Evolutionary conservation across 352 stramenopile species (phyloP), one percentile per base, ranked within the genome.

Genomic region (Phytophthora quininea): DNA sequence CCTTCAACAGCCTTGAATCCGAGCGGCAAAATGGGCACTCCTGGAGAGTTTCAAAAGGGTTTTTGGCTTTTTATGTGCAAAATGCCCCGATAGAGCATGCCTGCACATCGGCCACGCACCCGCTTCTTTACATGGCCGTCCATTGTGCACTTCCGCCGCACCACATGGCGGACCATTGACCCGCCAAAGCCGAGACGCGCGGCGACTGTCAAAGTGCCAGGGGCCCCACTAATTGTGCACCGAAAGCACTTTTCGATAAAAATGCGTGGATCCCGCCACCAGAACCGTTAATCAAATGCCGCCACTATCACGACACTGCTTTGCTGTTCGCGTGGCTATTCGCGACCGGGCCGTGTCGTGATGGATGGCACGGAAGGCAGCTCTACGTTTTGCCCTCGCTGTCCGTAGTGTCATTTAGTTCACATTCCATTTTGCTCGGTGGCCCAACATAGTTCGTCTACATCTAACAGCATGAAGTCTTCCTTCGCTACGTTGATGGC

Each of bases 281-380:
- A 4, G 24, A 49, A 6, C 33, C 46, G 29, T 48, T 63, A 54
- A 57, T 54, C 19, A 73, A 49, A 51, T 43, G 58, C 31, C 9
- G 32, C 10, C 14, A 49, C 43, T 30, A 32, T 33, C 31, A 67
- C 43, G 12, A 43, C n/a, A 45, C 11, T 51, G 30, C n/a, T 62
- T 52, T 68, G 62, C 47, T 64, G 62, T 64, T 54, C 30, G 47
- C 35, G 47, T 59, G 38, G 37, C 1, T 64, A 57, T 58, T 68
- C 60, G 12, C 9, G 30, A 27, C 5, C 30, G 12, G 8, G 4
- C 4, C 55, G 4, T 67, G 52, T 31, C 38, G 15, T 29, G 43
- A 56, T 60, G 37, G 29, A 47, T 52, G 58, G 3, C 42, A 49
- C 40, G 45, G 61, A 33, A 67, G 33, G 19, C 40, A 5, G 35